phyloP scores from a whole-genome alignment of 805 yeast genomes.

The Metschnikowia cerradonensis region DNA sequence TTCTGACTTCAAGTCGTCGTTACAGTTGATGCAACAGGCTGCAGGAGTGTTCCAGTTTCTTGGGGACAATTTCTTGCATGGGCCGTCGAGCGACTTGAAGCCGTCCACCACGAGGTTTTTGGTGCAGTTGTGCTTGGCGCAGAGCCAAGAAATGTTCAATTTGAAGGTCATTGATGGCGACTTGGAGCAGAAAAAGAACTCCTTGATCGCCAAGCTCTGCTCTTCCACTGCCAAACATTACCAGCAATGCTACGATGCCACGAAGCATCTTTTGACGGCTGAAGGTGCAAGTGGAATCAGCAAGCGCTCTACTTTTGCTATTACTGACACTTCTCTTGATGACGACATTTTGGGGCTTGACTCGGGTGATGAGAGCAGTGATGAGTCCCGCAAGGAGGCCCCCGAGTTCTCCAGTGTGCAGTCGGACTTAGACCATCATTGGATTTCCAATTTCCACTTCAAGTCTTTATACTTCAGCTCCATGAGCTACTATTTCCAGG shows the following conservation, averaged over 20 bases:
- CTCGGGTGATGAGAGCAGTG: conserved; percentile 10
- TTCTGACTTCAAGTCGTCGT: conserved; percentile 52
- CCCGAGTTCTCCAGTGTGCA: conserved; percentile 16
- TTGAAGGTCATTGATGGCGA: conserved; percentile 54
- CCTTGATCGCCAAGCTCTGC: conserved; percentile 75
- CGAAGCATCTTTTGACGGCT: conserved; percentile 23
- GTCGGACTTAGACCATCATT: conserved; percentile 37
- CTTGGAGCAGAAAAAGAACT: conserved; percentile 51
- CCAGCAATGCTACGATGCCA: conserved; percentile 45
- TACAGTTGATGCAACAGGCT: conserved; percentile 63
- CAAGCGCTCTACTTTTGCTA: conserved; percentile 16
- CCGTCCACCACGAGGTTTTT: conserved; percentile 67
- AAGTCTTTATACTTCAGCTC: conserved; percentile 56
- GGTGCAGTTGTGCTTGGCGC: conserved; percentile 67
- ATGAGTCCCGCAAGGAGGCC: conserved; percentile 8
- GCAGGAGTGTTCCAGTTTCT: conserved; percentile 73
- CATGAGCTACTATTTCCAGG: conserved; percentile 57
- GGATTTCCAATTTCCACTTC: conserved; percentile 49
- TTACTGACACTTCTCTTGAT: conserved; percentile 27
- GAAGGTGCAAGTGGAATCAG: conserved; percentile 12
- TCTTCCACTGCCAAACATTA: conserved; percentile 55
- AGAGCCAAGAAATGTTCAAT: conserved; percentile 82
- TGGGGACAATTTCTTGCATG: conserved; percentile 78
- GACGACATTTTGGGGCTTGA: conserved; percentile 14
- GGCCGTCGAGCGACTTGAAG: conserved; percentile 76